Percentiles rank a stretch among this genome's conserved stretches.
Evolutionary conservation across 805 yeast species (phyloP).

Genomic region (Wickerhamomyces alni): DNA sequence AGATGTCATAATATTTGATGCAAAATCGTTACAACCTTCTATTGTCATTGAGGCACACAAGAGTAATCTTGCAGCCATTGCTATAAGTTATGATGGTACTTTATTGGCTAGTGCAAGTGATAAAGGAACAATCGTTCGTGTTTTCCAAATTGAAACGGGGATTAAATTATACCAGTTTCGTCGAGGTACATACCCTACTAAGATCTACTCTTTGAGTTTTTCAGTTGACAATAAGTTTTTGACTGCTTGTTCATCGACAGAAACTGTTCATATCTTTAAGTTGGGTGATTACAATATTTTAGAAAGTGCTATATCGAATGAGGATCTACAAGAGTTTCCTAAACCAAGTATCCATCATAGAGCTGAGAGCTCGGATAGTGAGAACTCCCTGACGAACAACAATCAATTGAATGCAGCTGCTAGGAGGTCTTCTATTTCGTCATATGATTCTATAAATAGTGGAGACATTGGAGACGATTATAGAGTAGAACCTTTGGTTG

Average conservation of each 20-base stretch:
- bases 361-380: slow-evolving; percentile 19
- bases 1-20: slow-evolving; percentile 62
- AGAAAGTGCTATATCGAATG: slow-evolving; percentile 6
- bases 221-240: slow-evolving; percentile 63
- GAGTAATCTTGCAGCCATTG: slow-evolving; percentile 56
- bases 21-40: slow-evolving; percentile 53
- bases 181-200: slow-evolving; percentile 80
- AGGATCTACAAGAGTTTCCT: slow-evolving; percentile 4
- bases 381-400: slow-evolving; percentile 4
- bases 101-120: slow-evolving; percentile 69
- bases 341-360: slow-evolving; percentile 8
- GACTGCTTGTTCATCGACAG: slow-evolving; percentile 83
- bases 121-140: slow-evolving; percentile 73
- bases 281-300: slow-evolving; percentile 34
- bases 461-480: slow-evolving; percentile 14
- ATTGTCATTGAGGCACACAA: slow-evolving; percentile 73
- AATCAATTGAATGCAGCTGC: neutral
- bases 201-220: slow-evolving; percentile 70
- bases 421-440: slow-evolving; percentile 20
- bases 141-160: slow-evolving; percentile 60
- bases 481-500: slow-evolving; percentile 56
- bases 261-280: slow-evolving; percentile 88
- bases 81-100: slow-evolving; percentile 59
- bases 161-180: slow-evolving; percentile 61
- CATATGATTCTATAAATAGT: slow-evolving; percentile 21